Percentiles rank a stretch among this genome's conserved stretches.
phyloP scores from a whole-genome alignment of 495 filamentous ascomycete species.

The Chaetomium cochliodes region DNA sequence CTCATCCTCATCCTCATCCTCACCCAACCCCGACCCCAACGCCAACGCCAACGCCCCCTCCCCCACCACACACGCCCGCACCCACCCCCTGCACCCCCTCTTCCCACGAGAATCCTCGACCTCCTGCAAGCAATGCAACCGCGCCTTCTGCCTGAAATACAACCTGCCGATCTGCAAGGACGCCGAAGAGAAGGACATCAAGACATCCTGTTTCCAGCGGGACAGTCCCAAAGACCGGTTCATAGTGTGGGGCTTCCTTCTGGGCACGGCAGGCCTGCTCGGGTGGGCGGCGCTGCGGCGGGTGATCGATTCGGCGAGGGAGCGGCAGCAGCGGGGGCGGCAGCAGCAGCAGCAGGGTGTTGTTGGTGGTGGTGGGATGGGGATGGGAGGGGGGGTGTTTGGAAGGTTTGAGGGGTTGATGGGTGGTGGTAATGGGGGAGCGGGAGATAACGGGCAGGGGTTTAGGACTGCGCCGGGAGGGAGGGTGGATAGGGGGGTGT shows the following conservation, averaged over 20 bases:
- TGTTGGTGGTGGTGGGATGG: neutral
- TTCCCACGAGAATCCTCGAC: constrained; percentile 33
- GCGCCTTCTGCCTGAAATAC: constrained; percentile 83
- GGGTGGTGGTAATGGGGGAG: neutral
- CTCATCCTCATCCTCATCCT: no score
- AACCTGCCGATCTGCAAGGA: constrained; percentile 82
- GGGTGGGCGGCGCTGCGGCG: constrained; percentile 69
- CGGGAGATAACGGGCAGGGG: neutral
- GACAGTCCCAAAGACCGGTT: constrained; percentile 86
- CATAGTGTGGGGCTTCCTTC: constrained; percentile 89
- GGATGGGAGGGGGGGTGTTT: neutral
- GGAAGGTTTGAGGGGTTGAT: neutral
- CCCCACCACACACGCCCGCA: constrained; percentile 25
- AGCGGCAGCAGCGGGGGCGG: neutral
- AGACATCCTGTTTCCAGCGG: constrained; percentile 89
- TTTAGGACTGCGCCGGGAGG: constrained; percentile 1
- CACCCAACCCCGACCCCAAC: constrained; percentile 15
- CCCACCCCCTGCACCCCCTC: constrained; percentile 5
- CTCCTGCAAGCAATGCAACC: constrained; percentile 81
- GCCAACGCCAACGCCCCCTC: constrained; percentile 23
- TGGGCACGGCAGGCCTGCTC: constrained; percentile 79
- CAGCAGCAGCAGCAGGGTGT: neutral
- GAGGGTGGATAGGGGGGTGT: constrained; percentile 14
- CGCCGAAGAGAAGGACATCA: constrained; percentile 81
- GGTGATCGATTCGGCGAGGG: constrained; percentile 11